Percentiles rank a stretch among this genome's conserved stretches.
phyloP scores from a whole-genome alignment of 2,329 filamentous ascomycete genomes.

The Aspergillus unguis region DNA sequence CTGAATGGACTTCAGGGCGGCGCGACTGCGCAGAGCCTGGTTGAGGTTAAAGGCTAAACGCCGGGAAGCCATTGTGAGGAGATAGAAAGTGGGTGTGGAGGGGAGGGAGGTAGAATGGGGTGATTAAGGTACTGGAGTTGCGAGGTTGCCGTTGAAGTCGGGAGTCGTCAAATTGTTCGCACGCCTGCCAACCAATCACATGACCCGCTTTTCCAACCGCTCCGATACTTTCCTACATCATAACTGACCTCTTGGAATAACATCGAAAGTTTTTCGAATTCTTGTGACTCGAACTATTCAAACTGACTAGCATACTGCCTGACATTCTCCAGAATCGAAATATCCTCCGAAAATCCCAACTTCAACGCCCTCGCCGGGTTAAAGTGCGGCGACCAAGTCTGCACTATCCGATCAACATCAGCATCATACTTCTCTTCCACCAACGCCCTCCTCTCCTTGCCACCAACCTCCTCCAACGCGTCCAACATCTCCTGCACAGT shows the following conservation, averaged over 20 bases:
- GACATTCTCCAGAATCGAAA: conserved; percentile 41
- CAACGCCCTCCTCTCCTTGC: conserved; percentile 52
- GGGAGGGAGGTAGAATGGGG: conserved; percentile 50
- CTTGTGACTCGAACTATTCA: conserved; percentile 18
- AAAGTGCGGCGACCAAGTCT: conserved; percentile 59
- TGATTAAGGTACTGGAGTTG: conserved; percentile 26
- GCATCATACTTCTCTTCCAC: conserved; percentile 56
- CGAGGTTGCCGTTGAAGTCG: conserved; percentile 38
- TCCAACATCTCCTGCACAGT: conserved; percentile 61
- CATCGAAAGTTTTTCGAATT: neutral
- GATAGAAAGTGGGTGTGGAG: conserved; percentile 35
- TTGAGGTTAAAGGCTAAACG: conserved; percentile 94
- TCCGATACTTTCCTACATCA: conserved; percentile 33
- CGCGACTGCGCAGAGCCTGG: conserved; percentile 82
- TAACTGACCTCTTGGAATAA: neutral
- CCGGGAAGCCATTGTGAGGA: conserved; percentile 79
- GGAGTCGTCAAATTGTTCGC: conserved; percentile 48
- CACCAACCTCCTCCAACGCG: conserved; percentile 54
- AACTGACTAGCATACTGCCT: conserved; percentile 36
- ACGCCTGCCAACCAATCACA: conserved; percentile 43
- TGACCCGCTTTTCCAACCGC: conserved; percentile 41
- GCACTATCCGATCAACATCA: conserved; percentile 55
- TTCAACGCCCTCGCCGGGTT: conserved; percentile 53
- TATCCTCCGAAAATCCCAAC: conserved; percentile 46
- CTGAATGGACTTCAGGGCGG: conserved; percentile 74